Percentiles rank a stretch among this genome's conserved stretches.
Conservation (phyloP, 2,329 filamentous ascomycete species). For the Ceratocystis variospora region DNA sequence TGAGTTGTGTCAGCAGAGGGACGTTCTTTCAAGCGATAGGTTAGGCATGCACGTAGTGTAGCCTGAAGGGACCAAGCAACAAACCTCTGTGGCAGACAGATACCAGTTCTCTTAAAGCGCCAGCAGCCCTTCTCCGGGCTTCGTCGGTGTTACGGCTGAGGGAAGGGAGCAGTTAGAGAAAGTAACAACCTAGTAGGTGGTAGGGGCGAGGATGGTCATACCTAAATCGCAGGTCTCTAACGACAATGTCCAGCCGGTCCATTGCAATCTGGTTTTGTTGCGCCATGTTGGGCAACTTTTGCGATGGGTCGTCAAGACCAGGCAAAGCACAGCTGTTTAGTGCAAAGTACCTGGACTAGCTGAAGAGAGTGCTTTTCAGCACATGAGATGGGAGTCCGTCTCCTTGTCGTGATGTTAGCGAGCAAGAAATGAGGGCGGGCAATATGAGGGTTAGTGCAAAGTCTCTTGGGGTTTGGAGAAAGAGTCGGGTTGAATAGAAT, state of each 20-base stretch:
- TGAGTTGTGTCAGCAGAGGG: neutral
- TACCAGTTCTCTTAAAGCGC: constrained; percentile 42
- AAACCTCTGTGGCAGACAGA: constrained; percentile 42
- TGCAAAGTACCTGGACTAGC: constrained; percentile 13
- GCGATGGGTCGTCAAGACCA: constrained; percentile 14
- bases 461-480: neutral
- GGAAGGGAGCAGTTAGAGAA: constrained; percentile 8
- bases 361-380: constrained; percentile 10
- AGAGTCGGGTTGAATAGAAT: no score
- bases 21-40: neutral
- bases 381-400: constrained; percentile 6
- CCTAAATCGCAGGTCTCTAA: constrained; percentile 43
- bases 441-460: neutral
- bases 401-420: neutral
- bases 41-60: neutral
- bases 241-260: constrained; percentile 41
- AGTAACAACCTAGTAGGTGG: neutral
- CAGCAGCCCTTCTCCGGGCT: constrained; percentile 38
- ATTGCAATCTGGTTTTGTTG: constrained; percentile 39
- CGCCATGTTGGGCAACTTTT: constrained; percentile 18
- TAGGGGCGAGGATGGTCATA: constrained; percentile 24
- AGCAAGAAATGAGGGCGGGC: neutral
- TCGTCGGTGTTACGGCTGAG: constrained; percentile 30
- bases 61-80: constrained; percentile 6
- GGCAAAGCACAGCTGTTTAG: constrained; percentile 11